Evolutionary conservation across 2,329 filamentous ascomycete species (phyloP).

Genomic region (Penicillium sclerotigenum): DNA sequence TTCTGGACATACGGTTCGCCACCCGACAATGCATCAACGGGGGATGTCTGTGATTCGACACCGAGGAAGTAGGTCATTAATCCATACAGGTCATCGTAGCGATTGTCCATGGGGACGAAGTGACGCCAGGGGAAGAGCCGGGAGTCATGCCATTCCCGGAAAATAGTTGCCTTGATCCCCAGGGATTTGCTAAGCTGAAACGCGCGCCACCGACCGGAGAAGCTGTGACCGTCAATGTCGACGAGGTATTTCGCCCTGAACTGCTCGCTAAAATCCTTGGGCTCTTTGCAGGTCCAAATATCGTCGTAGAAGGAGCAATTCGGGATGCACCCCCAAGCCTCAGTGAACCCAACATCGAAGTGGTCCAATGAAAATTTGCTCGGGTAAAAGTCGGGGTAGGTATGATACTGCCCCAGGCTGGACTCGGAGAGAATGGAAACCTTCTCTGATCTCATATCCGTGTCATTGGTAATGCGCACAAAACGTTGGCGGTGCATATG

Average conservation of each 20-base stretch:
- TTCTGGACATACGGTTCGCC: slow-evolving; percentile 25
- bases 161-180: slow-evolving; percentile 54
- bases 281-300: slow-evolving; percentile 22
- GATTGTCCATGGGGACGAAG: slow-evolving; percentile 53
- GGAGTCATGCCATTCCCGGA: slow-evolving; percentile 55
- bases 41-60: slow-evolving; percentile 18
- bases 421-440: slow-evolving; percentile 32
- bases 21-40: slow-evolving; percentile 5
- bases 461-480: slow-evolving; percentile 37
- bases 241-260: slow-evolving; percentile 39
- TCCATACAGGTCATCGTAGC: slow-evolving; percentile 50
- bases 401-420: slow-evolving; percentile 7
- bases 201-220: slow-evolving; percentile 41
- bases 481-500: slow-evolving; percentile 41
- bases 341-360: slow-evolving; percentile 39
- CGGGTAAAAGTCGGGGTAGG: slow-evolving; percentile 8
- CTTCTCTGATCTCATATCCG: slow-evolving; percentile 22
- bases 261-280: slow-evolving; percentile 32
- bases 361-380: slow-evolving; percentile 32
- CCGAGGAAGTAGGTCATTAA: slow-evolving; percentile 53
- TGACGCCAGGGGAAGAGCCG: slow-evolving; percentile 52
- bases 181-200: slow-evolving; percentile 49
- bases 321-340: slow-evolving; percentile 36
- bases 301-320: slow-evolving; percentile 37
- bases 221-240: slow-evolving; percentile 42